These are phyloP conservation scores for Haplosporangium gracile DNA, from an alignment of 192 early-diverging fungal genomes.

Conservation along the genomic window DNA sequence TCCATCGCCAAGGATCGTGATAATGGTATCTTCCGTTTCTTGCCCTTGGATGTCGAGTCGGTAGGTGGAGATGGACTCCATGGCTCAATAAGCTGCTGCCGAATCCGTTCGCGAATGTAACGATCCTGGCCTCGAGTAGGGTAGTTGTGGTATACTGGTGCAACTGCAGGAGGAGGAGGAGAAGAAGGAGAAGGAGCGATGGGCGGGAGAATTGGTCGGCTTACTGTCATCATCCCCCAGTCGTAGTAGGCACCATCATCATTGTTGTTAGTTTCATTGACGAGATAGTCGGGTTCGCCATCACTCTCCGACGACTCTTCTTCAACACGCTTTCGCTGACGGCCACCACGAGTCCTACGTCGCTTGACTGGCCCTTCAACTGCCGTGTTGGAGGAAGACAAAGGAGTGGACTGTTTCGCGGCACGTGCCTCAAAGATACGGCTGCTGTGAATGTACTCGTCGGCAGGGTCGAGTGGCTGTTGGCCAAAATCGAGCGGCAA, in stretches of 20 bases:
- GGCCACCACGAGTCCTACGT: background rate
- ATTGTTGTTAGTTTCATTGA: background rate
- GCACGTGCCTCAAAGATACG: constrained; percentile 20
- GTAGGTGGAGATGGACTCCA: background rate
- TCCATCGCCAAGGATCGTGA: too few relatives aligned
- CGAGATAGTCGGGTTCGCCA: background rate
- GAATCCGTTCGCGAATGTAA: background rate
- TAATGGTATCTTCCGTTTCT: background rate
- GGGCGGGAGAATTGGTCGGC: background rate
- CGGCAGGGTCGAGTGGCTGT: constrained; percentile 12
- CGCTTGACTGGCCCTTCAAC: background rate
- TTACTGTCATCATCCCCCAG: background rate
- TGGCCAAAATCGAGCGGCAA: background rate
- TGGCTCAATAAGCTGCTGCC: background rate
- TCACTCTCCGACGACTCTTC: background rate
- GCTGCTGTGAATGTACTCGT: constrained; percentile 21
- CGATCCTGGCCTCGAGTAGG: background rate
- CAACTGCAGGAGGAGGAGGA: background rate
- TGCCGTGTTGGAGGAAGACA: background rate
- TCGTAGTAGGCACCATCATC: background rate
- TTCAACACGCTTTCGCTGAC: too few relatives aligned
- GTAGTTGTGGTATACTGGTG: background rate
- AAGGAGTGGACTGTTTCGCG: too few relatives aligned
- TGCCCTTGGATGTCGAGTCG: background rate
- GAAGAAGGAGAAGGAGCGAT: background rate